phyloP scores from a whole-genome alignment of 257 asterid genomes.

The Solanum neorickii region DNA sequence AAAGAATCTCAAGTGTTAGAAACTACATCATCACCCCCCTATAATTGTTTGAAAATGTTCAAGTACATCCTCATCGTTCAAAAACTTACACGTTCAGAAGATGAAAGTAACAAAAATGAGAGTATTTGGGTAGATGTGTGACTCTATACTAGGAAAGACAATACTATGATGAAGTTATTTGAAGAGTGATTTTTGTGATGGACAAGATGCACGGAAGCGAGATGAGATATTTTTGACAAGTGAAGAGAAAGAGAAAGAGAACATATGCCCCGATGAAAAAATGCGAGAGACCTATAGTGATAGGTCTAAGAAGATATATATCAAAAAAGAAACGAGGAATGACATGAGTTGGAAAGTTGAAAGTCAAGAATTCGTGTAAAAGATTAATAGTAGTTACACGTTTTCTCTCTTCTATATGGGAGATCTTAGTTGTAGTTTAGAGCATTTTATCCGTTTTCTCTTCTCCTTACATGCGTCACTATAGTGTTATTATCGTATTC shows the following conservation, averaged over 20 bases:
- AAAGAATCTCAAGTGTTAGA: not conserved
- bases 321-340: not conserved
- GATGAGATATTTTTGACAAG: not conserved
- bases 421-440: not conserved
- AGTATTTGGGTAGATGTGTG: not conserved
- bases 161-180: not conserved
- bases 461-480: not conserved
- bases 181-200: too few relatives aligned
- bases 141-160: not conserved
- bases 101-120: too few relatives aligned
- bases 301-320: not conserved
- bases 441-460: accelerated
- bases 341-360: not conserved
- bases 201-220: not conserved
- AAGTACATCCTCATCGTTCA: not conserved
- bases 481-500: not conserved
- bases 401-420: not conserved
- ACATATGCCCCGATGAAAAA: not conserved
- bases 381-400: not conserved
- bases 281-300: accelerated
- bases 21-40: not conserved
- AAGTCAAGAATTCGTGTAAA: not conserved
- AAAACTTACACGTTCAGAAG: not conserved
- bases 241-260: not conserved
- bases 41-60: not conserved